These are phyloP conservation scores for Filobasidium wieringae DNA, from an alignment of 768 basidiomycete genomes.

Conservation along the genomic window DNA sequence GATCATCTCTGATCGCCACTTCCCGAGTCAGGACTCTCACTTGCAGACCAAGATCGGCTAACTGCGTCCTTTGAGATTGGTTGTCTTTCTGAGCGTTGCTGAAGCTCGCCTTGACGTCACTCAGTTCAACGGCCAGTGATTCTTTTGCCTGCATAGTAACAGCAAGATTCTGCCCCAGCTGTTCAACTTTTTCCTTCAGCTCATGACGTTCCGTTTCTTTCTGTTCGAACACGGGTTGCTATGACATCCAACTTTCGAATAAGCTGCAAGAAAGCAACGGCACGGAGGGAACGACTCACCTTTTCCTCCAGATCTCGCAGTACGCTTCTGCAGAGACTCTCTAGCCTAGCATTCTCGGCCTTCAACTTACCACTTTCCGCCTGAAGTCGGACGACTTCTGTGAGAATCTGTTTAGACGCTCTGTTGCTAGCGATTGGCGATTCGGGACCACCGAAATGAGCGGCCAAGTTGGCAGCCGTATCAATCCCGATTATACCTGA, in stretches of 20 bases:
- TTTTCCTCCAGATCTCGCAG: constrained; percentile 72
- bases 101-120: constrained; percentile 55
- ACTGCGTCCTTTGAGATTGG: constrained; percentile 58
- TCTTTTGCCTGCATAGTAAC: constrained; percentile 4
- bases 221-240: constrained; percentile 84
- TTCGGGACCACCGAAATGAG: constrained; percentile 42
- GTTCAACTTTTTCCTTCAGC: constrained; percentile 26
- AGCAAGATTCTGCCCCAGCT: constrained; percentile 21
- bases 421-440: constrained; percentile 21
- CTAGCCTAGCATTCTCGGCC: constrained; percentile 8
- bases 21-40: constrained; percentile 67
- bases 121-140: not conserved
- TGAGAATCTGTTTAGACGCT: constrained; percentile 1
- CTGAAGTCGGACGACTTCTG: constrained; percentile 7
- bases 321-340: not conserved
- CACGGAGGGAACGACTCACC: constrained; percentile 42
- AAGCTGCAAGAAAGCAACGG: not conserved
- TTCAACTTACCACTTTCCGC: constrained; percentile 4
- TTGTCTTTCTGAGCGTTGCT: constrained; percentile 86
- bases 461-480: not conserved
- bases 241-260: not conserved
- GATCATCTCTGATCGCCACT: constrained; percentile 68
- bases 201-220: constrained; percentile 66
- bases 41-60: constrained; percentile 72
- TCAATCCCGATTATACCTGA: constrained; percentile 3